A percentile compares a stretch with the other conserved stretches of the same genome.
These are phyloP conservation scores for Exophiala calicioides DNA, from an alignment of 2,329 filamentous ascomycete genomes.

Conservation along the genomic window DNA sequence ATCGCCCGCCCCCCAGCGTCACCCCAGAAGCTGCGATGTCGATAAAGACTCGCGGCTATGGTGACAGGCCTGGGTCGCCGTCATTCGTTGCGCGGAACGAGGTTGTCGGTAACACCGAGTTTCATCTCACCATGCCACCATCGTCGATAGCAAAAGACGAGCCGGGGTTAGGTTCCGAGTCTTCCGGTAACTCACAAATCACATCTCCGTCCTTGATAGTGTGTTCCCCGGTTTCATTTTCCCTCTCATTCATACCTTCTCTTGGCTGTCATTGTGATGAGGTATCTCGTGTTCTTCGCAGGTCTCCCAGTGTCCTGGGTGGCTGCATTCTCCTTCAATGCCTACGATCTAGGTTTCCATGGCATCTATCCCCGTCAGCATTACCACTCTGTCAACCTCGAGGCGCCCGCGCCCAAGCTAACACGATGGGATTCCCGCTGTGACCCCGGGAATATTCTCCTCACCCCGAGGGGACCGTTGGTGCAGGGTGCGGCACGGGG, in stretches of 20 bases:
- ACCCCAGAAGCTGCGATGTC: too few species aligned
- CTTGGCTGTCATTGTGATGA: constrained; percentile 7
- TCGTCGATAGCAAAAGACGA: background rate
- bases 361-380: constrained; percentile 26
- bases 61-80: too few species aligned
- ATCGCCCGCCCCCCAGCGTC: background rate
- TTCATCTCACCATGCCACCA: background rate
- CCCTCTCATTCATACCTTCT: background rate
- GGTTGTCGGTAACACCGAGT: too few species aligned
- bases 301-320: constrained; percentile 9
- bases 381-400: constrained; percentile 24
- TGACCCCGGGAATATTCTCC: constrained; percentile 35
- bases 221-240: background rate
- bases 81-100: too few species aligned
- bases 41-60: too few species aligned
- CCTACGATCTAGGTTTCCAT: constrained; percentile 25
- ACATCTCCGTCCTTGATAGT: background rate
- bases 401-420: constrained; percentile 31
- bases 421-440: constrained; percentile 38
- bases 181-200: background rate
- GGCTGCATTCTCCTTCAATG: constrained; percentile 21
- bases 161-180: constrained; percentile 1
- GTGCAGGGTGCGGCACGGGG: constrained; percentile 24
- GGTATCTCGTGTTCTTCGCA: constrained; percentile 4
- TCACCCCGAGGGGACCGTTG: constrained; percentile 20